A percentile compares a stretch with the other conserved stretches of the same genome.
These are phyloP conservation scores for Nicotiana benthamiana DNA, from an alignment of 257 asterid species.

Conservation along the genomic window DNA sequence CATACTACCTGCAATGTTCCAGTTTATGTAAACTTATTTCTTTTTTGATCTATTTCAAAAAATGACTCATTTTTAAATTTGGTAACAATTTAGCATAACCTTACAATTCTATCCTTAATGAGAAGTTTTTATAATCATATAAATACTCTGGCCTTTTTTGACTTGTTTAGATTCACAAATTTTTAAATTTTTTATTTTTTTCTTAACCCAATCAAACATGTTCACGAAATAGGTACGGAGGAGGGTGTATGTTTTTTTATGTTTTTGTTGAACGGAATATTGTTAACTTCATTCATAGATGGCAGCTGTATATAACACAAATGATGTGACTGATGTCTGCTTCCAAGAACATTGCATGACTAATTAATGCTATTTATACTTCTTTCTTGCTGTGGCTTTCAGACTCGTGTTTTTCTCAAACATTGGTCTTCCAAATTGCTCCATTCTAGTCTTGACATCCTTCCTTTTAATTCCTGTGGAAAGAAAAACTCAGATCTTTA, in stretches of 20 bases:
- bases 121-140: too few relatives aligned
- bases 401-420: not conserved
- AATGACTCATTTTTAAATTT: too few relatives aligned
- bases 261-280: not conserved
- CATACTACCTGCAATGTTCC: too few relatives aligned
- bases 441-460: not conserved
- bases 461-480: not conserved
- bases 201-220: too few relatives aligned
- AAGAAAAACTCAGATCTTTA: not conserved
- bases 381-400: not conserved
- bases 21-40: too few relatives aligned
- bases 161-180: too few relatives aligned
- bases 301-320: slow-evolving; percentile 27
- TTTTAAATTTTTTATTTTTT: too few relatives aligned
- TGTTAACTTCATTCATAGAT: not conserved
- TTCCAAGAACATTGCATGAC: slow-evolving; percentile 14
- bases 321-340: slow-evolving; percentile 11
- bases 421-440: not conserved
- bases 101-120: too few relatives aligned
- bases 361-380: slow-evolving; percentile 4
- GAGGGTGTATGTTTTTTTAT: not conserved
- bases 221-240: too few relatives aligned
- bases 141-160: too few relatives aligned
- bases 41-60: too few relatives aligned
- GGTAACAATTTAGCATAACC: too few relatives aligned